Evolutionary conservation across 352 stramenopile species (phyloP), one percentile per base, ranked within the genome.

Genomic region (Bremia lactucae): DNA sequence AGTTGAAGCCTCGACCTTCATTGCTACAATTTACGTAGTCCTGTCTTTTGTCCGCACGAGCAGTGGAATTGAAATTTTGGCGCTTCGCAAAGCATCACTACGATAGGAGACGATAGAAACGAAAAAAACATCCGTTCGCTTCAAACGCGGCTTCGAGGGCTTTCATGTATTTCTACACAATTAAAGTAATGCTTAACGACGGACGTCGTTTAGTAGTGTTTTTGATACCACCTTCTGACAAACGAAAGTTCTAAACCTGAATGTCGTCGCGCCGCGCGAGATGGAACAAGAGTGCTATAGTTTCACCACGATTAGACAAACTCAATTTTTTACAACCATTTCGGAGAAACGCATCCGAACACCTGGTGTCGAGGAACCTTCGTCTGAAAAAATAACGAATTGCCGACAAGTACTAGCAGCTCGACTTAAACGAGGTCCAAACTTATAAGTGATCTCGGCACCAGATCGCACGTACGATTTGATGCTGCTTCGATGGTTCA

Each of bases 381-480:
- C 89, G 88, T 46, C 87, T 73, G 41, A 46, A 60, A 36, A 72
- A 88, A 18, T 65, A 73, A 11, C 79, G 87, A 44, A 45, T 89
- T 40, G 71, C 75, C n/a, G 79, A 89, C 44, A 75, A 65, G 41
- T 83, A 81, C 40, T 56, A 72, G 45, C 74, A 73, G 38, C 46
- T 71, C 44, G 82, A 87, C 45, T 66, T 87, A 50, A 91, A 91
- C 61, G 88, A 87, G 65, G 77, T 86, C 14, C 22, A 28, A 11
- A 35, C 21, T 15, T 28, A 18, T 38, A 34, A 40, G 18, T 18
- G 7, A 15, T 15, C 31, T 21, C 42, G 10, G 29, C 33, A 19
- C 26, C 6, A 21, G 43, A 36, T 47, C 36, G 42, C 33, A 31
- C 48, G 25, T 35, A n/a, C 49, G 40, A 52, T 44, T 42, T 4